These are phyloP conservation scores for Aspergillus sp. DNA, from an alignment of 2,329 filamentous ascomycete species.

Conservation along the genomic window DNA sequence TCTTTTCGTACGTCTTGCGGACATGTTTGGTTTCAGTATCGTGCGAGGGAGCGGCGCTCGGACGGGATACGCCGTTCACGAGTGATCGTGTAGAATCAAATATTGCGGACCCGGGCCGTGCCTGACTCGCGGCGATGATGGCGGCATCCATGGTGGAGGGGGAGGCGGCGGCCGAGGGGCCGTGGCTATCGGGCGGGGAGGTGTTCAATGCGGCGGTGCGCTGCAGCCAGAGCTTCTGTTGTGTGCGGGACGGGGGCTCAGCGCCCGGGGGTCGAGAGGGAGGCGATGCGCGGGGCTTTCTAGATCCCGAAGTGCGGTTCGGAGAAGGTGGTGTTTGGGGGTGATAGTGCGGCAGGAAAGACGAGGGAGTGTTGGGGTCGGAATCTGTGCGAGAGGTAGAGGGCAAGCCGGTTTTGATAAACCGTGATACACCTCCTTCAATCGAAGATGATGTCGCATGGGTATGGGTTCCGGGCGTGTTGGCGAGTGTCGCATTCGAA, in stretches of 20 bases:
- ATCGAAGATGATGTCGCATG: slow-evolving; percentile 48
- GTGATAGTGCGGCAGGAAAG: slow-evolving; percentile 48
- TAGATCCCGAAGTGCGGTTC: slow-evolving; percentile 23
- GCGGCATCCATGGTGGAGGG: slow-evolving; percentile 37
- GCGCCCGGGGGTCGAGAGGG: slow-evolving; percentile 33
- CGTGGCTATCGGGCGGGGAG: slow-evolving; percentile 42
- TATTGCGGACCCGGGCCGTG: slow-evolving; percentile 26
- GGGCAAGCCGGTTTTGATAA: slow-evolving; percentile 35
- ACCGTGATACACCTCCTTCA: slow-evolving; percentile 47
- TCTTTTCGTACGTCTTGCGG: slow-evolving; percentile 46
- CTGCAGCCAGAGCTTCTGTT: slow-evolving; percentile 50
- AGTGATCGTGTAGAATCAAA: slow-evolving; percentile 30
- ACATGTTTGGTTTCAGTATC: slow-evolving; percentile 39
- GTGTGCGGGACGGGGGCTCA: slow-evolving; percentile 46
- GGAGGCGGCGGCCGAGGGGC: slow-evolving; percentile 28
- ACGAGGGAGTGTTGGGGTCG: slow-evolving; percentile 46
- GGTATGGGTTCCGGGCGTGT: slow-evolving; percentile 29
- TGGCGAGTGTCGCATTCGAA: slow-evolving; percentile 25
- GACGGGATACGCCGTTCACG: slow-evolving; percentile 28
- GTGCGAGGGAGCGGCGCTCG: slow-evolving; percentile 24
- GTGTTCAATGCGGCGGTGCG: slow-evolving; percentile 45
- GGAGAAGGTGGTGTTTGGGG: slow-evolving; percentile 47
- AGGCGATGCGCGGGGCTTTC: slow-evolving; percentile 32
- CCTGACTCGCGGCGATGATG: slow-evolving; percentile 28
- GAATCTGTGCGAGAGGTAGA: slow-evolving; percentile 41